Conservation (phyloP, 2,329 filamentous ascomycete species). For the Albifimbria verrucaria region DNA sequence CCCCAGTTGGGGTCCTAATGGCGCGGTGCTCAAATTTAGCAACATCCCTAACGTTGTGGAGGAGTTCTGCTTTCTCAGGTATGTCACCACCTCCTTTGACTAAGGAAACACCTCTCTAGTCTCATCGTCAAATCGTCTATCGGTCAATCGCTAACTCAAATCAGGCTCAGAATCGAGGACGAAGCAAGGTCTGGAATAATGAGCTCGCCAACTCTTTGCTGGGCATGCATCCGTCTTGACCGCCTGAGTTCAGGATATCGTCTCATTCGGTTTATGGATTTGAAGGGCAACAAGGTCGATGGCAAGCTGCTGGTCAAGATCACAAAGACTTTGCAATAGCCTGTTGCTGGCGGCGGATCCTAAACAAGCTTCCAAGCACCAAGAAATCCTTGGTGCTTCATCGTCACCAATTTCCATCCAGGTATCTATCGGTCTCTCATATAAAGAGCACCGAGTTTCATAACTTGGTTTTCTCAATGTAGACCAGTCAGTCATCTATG, state of each 20-base stretch:
- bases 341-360: background rate
- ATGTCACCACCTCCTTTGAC: constrained; percentile 27
- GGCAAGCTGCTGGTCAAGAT: constrained; percentile 51
- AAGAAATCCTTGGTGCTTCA: no score
- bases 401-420: no score
- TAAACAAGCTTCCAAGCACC: no score
- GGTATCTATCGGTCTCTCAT: no score
- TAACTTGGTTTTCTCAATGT: no score
- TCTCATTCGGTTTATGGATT: constrained; percentile 48
- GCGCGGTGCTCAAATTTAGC: constrained; percentile 56
- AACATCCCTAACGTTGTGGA: constrained; percentile 59
- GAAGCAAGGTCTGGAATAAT: constrained; percentile 33
- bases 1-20: constrained; percentile 57
- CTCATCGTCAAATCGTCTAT: background rate
- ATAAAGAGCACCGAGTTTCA: no score
- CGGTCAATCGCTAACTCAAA: background rate
- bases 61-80: constrained; percentile 72
- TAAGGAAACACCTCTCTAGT: background rate
- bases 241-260: constrained; percentile 54
- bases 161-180: constrained; percentile 56
- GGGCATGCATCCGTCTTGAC: constrained; percentile 59
- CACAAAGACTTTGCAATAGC: constrained; percentile 40
- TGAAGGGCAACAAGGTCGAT: constrained; percentile 38
- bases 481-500: no score
- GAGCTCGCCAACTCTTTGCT: constrained; percentile 40